phyloP scores from a whole-genome alignment of 2,329 filamentous ascomycete species.

The Fusarium sp. region DNA sequence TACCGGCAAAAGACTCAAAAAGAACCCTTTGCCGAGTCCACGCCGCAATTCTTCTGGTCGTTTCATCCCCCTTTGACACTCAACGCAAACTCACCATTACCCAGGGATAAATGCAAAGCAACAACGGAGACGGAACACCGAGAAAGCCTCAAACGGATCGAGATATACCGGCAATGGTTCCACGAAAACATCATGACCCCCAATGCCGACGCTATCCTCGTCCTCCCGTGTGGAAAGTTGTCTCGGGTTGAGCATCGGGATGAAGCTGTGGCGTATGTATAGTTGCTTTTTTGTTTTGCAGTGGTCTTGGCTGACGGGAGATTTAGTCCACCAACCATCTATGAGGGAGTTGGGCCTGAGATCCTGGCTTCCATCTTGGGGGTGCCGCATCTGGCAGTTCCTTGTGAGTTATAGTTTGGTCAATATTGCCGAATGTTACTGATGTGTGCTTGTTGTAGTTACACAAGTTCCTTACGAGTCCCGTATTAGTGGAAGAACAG shows the following conservation, averaged over 20 bases:
- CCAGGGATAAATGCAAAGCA: conserved; percentile 36
- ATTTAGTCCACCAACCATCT: conserved; percentile 42
- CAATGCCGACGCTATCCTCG: conserved; percentile 39
- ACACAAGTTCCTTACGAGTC: conserved; percentile 48
- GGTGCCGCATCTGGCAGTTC: conserved; percentile 48
- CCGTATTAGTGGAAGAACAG: conserved; percentile 42
- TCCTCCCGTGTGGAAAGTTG: conserved; percentile 44
- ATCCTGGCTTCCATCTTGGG: conserved; percentile 47
- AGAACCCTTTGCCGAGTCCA: conserved; percentile 47
- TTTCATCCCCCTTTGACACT: neutral
- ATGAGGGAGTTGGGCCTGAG: conserved; percentile 43
- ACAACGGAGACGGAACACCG: conserved; percentile 9
- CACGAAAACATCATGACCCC: conserved; percentile 42
- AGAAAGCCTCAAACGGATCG: conserved; percentile 38
- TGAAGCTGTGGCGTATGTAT: conserved; percentile 42
- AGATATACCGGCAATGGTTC: conserved; percentile 50
- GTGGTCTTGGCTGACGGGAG: conserved; percentile 26
- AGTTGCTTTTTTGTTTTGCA: conserved; percentile 8
- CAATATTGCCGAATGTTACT: conserved; percentile 2
- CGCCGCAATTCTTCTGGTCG: conserved; percentile 47
- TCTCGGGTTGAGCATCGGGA: conserved; percentile 43
- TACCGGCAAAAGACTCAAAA: conserved; percentile 42
- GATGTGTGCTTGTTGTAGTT: conserved; percentile 37
- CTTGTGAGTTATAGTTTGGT: conserved; percentile 46
- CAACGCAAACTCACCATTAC: conserved; percentile 5